Base-by-base conservation (phyloP, 1,284 basidiomycete species). In the Coniferiporia sulphurascens region DNA sequence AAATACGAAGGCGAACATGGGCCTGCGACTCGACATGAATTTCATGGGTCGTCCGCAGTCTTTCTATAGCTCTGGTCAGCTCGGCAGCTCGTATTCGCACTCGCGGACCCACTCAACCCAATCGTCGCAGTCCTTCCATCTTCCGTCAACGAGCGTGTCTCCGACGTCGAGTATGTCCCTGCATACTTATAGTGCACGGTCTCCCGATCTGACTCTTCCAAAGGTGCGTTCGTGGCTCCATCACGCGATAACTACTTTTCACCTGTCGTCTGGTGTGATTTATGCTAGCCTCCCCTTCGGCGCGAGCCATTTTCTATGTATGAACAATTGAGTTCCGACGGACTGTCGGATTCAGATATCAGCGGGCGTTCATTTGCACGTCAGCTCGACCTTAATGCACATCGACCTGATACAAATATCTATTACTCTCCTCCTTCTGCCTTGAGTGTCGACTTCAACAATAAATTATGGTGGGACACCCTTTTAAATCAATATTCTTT, bases 381-480 rank as follows among this genome's bases (percentile, higher is more conserved):
- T 19, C 53, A 58, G 44, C 8, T 55, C 19, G 48, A 55, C n/a
- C 36, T 51, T n/a, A 52, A 59, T 45, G 32, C 57, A 27, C 52
- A 35, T 59, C 19, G 59, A 35, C 57, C 56, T 35, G 17, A 41
- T 55, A 27, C 45, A 21, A 52, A 57, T 15, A 38, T 34, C 17
- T 76, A 60, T 69, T 71, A 62, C 71, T 73, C 46, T 63, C 70
- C 27, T 71, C 75, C 51, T n/a, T 64, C 75, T 19, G 71, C 77
- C 43, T 74, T 77, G 45, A 71, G 72, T 8, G 64, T 76, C 52
- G 78, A 80, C 58, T 75, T 77, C 63, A 72, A 74, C 49, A 79
- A 79, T 63, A 77, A 76, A 64, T 67, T 74, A 34, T 88, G 85
- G 84, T 89, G 87, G 86, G 80, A 84, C 62, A 74, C 72, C 58